Conservation (phyloP, 768 basidiomycete species). For the Melanogaster broomeanus region DNA sequence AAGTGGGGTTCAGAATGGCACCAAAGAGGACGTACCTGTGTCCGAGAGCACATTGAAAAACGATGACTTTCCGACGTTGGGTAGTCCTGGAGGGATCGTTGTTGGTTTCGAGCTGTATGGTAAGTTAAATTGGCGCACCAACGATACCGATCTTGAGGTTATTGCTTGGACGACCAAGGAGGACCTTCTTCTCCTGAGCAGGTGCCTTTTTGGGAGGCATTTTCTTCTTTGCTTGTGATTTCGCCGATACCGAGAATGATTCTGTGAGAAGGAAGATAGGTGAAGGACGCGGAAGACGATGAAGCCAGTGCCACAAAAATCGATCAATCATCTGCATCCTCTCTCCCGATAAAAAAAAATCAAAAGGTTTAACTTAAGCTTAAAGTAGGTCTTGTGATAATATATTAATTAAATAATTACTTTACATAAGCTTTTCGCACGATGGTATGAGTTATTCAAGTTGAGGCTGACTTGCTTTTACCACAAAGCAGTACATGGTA, state of each 20-base stretch:
- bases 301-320: conserved; percentile 19
- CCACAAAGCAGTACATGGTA: too few relatives aligned
- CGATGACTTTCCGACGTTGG: conserved; percentile 99
- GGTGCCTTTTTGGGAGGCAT: conserved; percentile 93
- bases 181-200: conserved; percentile 75
- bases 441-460: too few relatives aligned
- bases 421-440: not conserved
- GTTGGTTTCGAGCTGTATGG: not conserved
- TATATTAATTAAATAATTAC: conserved; percentile 1
- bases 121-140: conserved; percentile 63
- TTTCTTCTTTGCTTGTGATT: conserved; percentile 51
- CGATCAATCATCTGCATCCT: conserved; percentile 38
- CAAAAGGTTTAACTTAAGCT: not conserved
- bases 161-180: conserved; percentile 92
- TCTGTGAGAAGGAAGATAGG: conserved; percentile 18
- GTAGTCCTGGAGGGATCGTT: conserved; percentile 57
- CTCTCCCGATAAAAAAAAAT: conserved; percentile 12
- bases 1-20: not conserved
- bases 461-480: too few relatives aligned
- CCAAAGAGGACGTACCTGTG: conserved; percentile 57
- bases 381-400: not conserved
- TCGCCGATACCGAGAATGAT: conserved; percentile 40
- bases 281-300: conserved; percentile 16
- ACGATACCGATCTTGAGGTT: conserved; percentile 99
- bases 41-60: conserved; percentile 97